Conservation (phyloP, 2,329 filamentous ascomycete genomes). For the Thielaviopsis punctulata region DNA sequence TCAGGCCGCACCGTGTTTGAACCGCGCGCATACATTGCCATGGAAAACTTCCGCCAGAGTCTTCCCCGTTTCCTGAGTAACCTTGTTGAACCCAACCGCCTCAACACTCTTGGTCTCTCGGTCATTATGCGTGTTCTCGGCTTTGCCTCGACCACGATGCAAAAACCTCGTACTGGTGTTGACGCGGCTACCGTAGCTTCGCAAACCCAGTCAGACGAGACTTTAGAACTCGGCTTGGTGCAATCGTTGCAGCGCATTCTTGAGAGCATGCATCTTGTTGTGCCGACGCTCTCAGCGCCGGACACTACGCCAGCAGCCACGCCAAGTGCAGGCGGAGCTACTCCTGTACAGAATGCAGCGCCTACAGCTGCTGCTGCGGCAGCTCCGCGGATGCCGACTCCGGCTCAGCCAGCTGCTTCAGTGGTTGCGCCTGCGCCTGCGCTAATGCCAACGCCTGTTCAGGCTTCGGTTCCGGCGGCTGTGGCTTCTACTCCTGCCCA, state of each 20-base stretch:
- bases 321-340: not conserved
- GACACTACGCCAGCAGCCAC: conserved; percentile 7
- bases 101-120: conserved; percentile 30
- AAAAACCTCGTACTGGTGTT: conserved; percentile 20
- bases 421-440: not conserved
- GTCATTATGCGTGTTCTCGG: conserved; percentile 34
- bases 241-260: conserved; percentile 24
- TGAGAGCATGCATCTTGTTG: conserved; percentile 20
- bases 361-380: not conserved
- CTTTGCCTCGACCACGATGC: conserved; percentile 27
- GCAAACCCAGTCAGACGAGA: conserved; percentile 19
- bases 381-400: not conserved
- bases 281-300: not conserved
- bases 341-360: not conserved
- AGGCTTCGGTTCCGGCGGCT: too few species aligned
- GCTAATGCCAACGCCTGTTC: not conserved
- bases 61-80: conserved; percentile 24
- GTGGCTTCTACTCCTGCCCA: not conserved
- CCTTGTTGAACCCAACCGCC: conserved; percentile 24
- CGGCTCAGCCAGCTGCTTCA: not conserved
- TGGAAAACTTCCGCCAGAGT: conserved; percentile 29
- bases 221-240: conserved; percentile 25
- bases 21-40: conserved; percentile 24
- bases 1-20: conserved; percentile 20
- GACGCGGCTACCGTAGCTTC: conserved; percentile 16